Conservation (phyloP, 2,329 filamentous ascomycete species). For the Fusarium sp. region DNA sequence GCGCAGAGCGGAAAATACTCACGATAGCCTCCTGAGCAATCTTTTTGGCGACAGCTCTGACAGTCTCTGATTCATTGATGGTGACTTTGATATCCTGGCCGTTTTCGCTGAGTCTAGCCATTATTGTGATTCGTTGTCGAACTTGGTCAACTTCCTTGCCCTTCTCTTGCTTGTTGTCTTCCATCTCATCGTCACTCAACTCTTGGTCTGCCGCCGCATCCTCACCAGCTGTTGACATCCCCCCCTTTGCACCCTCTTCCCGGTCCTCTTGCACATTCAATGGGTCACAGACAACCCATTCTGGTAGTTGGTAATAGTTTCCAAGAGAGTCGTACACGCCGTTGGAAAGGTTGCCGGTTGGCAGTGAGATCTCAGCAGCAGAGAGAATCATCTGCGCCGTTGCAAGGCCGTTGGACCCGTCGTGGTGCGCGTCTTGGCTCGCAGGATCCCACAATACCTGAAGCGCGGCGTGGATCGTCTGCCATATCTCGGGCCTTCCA, state of each 20-base stretch:
- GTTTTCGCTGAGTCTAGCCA: slow-evolving; percentile 72
- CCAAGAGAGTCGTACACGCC: slow-evolving; percentile 77
- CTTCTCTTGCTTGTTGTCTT: slow-evolving; percentile 63
- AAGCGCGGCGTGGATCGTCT: slow-evolving; percentile 73
- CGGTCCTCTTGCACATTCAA: slow-evolving; percentile 58
- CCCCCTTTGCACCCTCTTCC: slow-evolving; percentile 39
- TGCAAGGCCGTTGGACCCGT: slow-evolving; percentile 56
- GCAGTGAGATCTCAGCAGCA: slow-evolving; percentile 78
- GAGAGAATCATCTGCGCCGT: slow-evolving; percentile 84
- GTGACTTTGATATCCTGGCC: slow-evolving; percentile 69
- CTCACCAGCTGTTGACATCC: slow-evolving; percentile 53
- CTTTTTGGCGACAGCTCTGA: slow-evolving; percentile 68
- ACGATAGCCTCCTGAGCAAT: slow-evolving; percentile 72
- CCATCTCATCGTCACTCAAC: slow-evolving; percentile 52
- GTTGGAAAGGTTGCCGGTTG: slow-evolving; percentile 75
- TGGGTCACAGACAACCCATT: slow-evolving; percentile 75
- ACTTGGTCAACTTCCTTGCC: slow-evolving; percentile 65
- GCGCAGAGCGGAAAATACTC: slow-evolving; percentile 46
- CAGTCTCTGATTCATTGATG: slow-evolving; percentile 68
- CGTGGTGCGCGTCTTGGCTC: slow-evolving; percentile 47
- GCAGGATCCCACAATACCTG: slow-evolving; percentile 71
- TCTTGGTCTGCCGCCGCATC: slow-evolving; percentile 51
- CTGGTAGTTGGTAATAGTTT: slow-evolving; percentile 73
- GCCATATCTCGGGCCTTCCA: slow-evolving; percentile 82
- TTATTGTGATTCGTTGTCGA: slow-evolving; percentile 64